Base-by-base conservation (phyloP, 2,329 filamentous ascomycete species). In the Lasiodiplodia sp. region DNA sequence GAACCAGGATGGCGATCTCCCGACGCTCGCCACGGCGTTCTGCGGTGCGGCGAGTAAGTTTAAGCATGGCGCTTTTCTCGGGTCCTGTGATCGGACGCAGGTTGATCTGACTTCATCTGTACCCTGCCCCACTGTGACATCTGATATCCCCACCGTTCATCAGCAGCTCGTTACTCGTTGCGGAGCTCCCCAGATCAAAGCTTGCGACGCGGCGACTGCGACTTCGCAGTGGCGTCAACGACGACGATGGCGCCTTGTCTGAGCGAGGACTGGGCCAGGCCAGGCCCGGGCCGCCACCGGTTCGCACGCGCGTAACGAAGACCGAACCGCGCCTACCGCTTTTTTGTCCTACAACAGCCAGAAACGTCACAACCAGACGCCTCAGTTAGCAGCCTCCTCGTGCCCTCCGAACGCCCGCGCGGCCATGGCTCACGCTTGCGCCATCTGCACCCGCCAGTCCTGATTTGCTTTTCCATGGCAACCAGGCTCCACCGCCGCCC, bases 81-180 rank as follows among this genome's bases (percentile, higher is more conserved):
- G 52, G 44, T 11, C 44, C 44, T 38, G 31, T 57, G 55, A 57
- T n/a, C 16, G 55, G 55, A 18, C 8, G 53, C 34, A 23, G 56
- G 23, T 37, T 23, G 37, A 44, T 60, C 56, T 60, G 56, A 60
- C 56, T 23, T 40, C 55, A 57, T 57, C 55, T 38, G 55, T 21
- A 37, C 11, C 23, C 28, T 23, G 55, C 56, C 56, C 56, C 56
- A 60, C 56, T 23, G 56, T 60, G 56, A 60, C 56, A 44, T 40
- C 34, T 57, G 25, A 14, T 10, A 2, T 47, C 38, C n/a, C 56
- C 37, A 37, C 56, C 16, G 34, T 40, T 34, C 34, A 23, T 25
- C 55, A 23, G 31, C 56, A 28, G 56, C 7, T 40, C 23, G 34
- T 28, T 47, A 7, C 56, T 28, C 23, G 11, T 23, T 34, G 31